Percentiles rank a stretch among this genome's conserved stretches.
These are phyloP conservation scores for Pseudocercospora fijiensis DNA, from an alignment of 2,329 filamentous ascomycete genomes.

Conservation along the genomic window DNA sequence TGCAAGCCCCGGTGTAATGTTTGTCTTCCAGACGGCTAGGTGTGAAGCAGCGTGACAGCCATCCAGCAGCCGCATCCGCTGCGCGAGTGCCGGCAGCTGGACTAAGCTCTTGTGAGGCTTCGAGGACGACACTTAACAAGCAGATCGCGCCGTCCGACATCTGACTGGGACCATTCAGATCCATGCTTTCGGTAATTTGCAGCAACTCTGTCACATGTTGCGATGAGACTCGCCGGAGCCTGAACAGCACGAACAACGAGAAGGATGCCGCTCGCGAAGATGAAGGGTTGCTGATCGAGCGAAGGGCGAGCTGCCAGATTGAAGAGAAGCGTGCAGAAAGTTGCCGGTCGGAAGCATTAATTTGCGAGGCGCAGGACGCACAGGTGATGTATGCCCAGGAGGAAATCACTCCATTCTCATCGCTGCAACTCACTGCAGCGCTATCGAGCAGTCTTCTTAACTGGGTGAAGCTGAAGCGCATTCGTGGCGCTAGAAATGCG, in stretches of 20 bases:
- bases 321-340: slow-evolving; percentile 63
- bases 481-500: slow-evolving; percentile 48
- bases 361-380: slow-evolving; percentile 57
- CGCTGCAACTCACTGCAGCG: slow-evolving; percentile 41
- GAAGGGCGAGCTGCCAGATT: slow-evolving; percentile 71
- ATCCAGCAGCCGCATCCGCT: slow-evolving; percentile 71
- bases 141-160: slow-evolving; percentile 76
- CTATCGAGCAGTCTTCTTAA: slow-evolving; percentile 19
- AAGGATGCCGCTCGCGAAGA: slow-evolving; percentile 77
- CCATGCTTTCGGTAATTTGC: slow-evolving; percentile 73
- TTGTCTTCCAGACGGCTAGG: slow-evolving; percentile 63
- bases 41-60: slow-evolving; percentile 80
- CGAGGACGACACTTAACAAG: slow-evolving; percentile 69
- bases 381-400: slow-evolving; percentile 86
- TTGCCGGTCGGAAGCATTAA: slow-evolving; percentile 41
- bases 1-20: slow-evolving; percentile 63
- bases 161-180: slow-evolving; percentile 74
- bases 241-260: slow-evolving; percentile 67
- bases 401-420: slow-evolving; percentile 66
- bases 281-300: slow-evolving; percentile 66
- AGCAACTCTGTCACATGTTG: slow-evolving; percentile 66
- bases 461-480: slow-evolving; percentile 28
- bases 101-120: slow-evolving; percentile 64
- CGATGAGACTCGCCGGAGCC: slow-evolving; percentile 64
- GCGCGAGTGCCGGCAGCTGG: slow-evolving; percentile 67